phyloP scores from a whole-genome alignment of 2,329 filamentous ascomycete genomes.

The Chaetothyriales sp. region DNA sequence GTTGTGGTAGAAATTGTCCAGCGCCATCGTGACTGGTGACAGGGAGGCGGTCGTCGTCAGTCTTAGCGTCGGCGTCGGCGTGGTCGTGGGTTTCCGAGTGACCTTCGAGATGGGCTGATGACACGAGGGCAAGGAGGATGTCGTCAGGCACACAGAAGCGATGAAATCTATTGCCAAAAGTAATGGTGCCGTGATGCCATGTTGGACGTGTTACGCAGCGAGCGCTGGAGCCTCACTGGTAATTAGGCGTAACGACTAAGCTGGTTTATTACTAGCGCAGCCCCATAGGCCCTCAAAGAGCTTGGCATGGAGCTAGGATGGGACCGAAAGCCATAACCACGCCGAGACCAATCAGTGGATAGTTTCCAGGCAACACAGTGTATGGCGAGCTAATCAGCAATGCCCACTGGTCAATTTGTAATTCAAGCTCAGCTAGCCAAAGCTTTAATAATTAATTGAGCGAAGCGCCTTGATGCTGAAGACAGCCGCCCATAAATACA shows the following conservation, averaged over 20 bases:
- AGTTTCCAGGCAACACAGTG: background rate
- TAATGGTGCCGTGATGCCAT: background rate
- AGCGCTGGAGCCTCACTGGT: background rate
- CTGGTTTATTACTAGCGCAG: too few relatives aligned
- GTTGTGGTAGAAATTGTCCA: constrained; percentile 98
- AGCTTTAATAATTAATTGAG: too few relatives aligned
- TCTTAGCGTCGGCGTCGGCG: too few relatives aligned
- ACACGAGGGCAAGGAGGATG: background rate
- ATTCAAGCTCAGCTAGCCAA: too few relatives aligned
- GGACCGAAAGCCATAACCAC: background rate
- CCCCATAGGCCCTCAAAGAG: background rate
- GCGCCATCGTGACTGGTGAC: constrained; percentile 53
- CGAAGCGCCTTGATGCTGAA: too few relatives aligned
- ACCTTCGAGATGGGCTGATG: background rate
- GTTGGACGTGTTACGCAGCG: background rate
- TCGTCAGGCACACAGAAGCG: background rate
- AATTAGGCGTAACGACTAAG: background rate
- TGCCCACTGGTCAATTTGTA: too few relatives aligned
- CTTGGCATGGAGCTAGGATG: background rate
- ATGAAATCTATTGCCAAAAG: background rate
- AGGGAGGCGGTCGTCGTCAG: too few relatives aligned
- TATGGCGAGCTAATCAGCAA: background rate
- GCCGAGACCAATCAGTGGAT: background rate
- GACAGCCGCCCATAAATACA: too few relatives aligned
- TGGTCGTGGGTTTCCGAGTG: too few relatives aligned